These are phyloP conservation scores for Trichoderma virens DNA, from an alignment of 495 filamentous ascomycete species.

Conservation along the genomic window DNA sequence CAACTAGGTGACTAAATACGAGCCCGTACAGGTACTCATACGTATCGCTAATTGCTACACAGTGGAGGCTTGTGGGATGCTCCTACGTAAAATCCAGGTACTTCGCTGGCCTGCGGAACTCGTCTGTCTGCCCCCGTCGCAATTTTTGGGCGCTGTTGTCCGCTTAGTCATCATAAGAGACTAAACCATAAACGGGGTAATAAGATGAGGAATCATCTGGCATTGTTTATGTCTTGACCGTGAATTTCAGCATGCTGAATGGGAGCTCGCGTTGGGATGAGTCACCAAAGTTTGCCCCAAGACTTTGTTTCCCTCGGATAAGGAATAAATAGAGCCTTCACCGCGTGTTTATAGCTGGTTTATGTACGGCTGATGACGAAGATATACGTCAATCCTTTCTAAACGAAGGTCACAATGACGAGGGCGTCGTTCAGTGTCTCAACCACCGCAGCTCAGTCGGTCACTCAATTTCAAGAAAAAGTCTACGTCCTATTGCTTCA, in stretches of 20 bases:
- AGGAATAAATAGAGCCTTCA: not conserved
- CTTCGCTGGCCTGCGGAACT: too few species aligned
- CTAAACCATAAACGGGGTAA: not conserved
- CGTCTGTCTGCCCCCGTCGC: too few species aligned
- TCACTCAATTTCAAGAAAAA: not conserved
- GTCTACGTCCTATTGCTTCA: not conserved
- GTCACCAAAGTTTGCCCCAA: not conserved
- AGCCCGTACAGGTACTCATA: too few species aligned
- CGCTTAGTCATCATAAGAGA: not conserved
- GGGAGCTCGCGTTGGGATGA: not conserved
- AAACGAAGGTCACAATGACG: not conserved
- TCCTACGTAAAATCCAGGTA: too few species aligned
- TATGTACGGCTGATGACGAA: not conserved
- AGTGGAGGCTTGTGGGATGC: too few species aligned
- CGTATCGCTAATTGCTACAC: too few species aligned
- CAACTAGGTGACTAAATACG: too few species aligned
- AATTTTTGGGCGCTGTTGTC: too few species aligned
- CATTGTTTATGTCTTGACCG: not conserved
- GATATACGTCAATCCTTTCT: not conserved
- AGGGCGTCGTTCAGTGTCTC: not conserved
- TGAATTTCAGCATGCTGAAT: not conserved
- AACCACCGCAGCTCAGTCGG: not conserved
- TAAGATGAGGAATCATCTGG: not conserved
- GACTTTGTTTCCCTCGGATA: not conserved
- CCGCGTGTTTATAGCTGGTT: not conserved